A percentile compares a stretch with the other conserved stretches of the same genome.
Evolutionary conservation across 2,329 filamentous ascomycete genomes (phyloP).

Genomic region (Bisporella sp.): DNA sequence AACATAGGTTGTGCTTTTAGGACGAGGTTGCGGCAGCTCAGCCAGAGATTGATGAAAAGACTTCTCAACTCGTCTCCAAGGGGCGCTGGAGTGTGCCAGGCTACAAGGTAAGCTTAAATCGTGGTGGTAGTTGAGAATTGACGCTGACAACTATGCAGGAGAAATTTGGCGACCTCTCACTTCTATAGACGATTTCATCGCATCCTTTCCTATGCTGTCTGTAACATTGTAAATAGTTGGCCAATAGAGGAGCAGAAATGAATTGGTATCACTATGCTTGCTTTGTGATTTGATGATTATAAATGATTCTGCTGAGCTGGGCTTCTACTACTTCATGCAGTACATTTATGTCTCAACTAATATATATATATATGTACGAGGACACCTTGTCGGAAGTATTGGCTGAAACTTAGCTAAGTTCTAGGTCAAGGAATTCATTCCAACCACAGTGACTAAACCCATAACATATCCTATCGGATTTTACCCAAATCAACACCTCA

Average conservation of each 20-base stretch:
- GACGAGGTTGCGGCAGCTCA: conserved; percentile 92
- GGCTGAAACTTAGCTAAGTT: too few relatives aligned
- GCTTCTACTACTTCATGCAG: too few relatives aligned
- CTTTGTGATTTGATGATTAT: too few relatives aligned
- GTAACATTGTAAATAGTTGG: conserved; percentile 62
- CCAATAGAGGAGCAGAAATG: conserved; percentile 15
- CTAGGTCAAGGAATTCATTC: too few relatives aligned
- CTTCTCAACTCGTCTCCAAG: conserved; percentile 88
- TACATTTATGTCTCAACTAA: too few relatives aligned
- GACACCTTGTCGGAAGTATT: too few relatives aligned
- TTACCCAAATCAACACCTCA: too few relatives aligned
- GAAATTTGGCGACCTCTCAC: conserved; percentile 96
- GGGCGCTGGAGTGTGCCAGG: conserved; percentile 97
- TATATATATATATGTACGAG: too few relatives aligned
- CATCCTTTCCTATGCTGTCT: conserved; percentile 45
- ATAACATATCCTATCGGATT: too few relatives aligned
- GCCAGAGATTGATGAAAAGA: conserved; percentile 97
- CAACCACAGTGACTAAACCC: too few relatives aligned
- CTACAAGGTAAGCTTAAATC: conserved; percentile 74
- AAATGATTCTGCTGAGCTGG: too few relatives aligned
- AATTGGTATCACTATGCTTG: background rate
- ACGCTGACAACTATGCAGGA: conserved; percentile 61
- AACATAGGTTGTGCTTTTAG: conserved; percentile 36
- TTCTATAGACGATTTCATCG: conserved; percentile 59
- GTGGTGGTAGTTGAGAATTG: background rate